phyloP scores from a whole-genome alignment of 306 rosid genomes.

The Herpetospermum pedunculosum region DNA sequence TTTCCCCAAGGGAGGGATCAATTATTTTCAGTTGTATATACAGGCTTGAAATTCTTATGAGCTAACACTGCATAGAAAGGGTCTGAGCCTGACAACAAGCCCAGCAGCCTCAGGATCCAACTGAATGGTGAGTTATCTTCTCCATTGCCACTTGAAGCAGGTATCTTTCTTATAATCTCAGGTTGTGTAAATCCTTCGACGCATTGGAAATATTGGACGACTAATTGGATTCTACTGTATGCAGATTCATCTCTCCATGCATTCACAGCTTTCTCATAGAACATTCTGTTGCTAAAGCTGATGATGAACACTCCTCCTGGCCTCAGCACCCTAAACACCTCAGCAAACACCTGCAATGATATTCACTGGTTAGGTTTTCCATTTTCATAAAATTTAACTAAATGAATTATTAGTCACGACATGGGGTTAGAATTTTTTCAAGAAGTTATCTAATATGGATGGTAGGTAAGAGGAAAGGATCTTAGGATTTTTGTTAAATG shows the following conservation, averaged over 20 bases:
- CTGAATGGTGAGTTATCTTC: conserved; percentile 32
- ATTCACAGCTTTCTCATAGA: conserved; percentile 69
- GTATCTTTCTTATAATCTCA: conserved; percentile 44
- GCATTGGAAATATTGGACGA: conserved; percentile 71
- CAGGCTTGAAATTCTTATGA: conserved; percentile 63
- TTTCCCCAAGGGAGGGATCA: not conserved
- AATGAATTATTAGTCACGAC: not conserved
- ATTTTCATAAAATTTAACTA: not conserved
- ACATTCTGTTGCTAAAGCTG: conserved; percentile 83
- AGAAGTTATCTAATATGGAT: not conserved
- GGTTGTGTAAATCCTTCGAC: conserved; percentile 73
- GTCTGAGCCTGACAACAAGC: conserved; percentile 46
- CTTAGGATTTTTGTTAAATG: not conserved
- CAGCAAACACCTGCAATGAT: conserved; percentile 57
- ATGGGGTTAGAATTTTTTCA: not conserved
- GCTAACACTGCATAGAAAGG: conserved; percentile 75
- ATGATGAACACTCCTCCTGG: conserved; percentile 82
- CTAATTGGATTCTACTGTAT: conserved; percentile 58
- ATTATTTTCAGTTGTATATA: conserved; percentile 4
- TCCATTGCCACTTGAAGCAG: conserved; percentile 21
- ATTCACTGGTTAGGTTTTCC: not conserved
- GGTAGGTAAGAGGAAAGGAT: not conserved
- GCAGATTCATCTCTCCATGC: conserved; percentile 73
- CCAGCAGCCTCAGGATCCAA: conserved; percentile 44
- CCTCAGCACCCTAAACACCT: conserved; percentile 55